These are phyloP conservation scores for Fusarium albosuccineum DNA, from an alignment of 2,329 filamentous ascomycete genomes.

Conservation along the genomic window DNA sequence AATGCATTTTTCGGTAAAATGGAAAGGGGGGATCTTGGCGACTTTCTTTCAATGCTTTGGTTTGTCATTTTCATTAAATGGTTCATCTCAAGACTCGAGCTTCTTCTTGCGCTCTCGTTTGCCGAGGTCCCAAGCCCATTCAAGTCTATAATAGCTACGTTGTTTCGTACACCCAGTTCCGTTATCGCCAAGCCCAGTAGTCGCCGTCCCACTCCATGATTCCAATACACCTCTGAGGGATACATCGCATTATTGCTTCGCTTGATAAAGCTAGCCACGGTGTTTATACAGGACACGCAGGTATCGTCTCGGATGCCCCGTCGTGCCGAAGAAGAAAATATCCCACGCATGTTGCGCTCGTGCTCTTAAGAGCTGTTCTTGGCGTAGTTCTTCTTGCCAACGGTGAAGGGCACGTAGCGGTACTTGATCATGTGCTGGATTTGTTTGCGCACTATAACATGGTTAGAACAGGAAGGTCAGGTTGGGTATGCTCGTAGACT, in stretches of 20 bases:
- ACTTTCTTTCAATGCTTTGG: slow-evolving; percentile 11
- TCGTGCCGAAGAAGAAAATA: slow-evolving; percentile 39
- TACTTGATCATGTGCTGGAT: slow-evolving; percentile 99
- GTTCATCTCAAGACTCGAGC: slow-evolving; percentile 39
- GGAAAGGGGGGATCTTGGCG: too few relatives aligned
- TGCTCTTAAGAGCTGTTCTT: slow-evolving; percentile 67
- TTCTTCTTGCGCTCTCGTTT: slow-evolving; percentile 20
- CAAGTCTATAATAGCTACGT: slow-evolving; percentile 41
- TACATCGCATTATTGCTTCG: slow-evolving; percentile 44
- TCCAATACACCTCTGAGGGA: slow-evolving; percentile 41
- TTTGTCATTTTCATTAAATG: slow-evolving; percentile 47
- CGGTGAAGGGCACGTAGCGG: slow-evolving; percentile 93
- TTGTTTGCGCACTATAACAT: slow-evolving; percentile 86
- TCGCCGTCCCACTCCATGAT: slow-evolving; percentile 39
- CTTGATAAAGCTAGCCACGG: slow-evolving; percentile 41
- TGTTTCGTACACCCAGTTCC: slow-evolving; percentile 25
- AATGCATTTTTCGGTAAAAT: neutral
- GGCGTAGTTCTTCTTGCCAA: slow-evolving; percentile 87
- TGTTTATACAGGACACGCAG: slow-evolving; percentile 46
- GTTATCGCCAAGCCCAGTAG: slow-evolving; percentile 34
- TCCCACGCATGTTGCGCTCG: slow-evolving; percentile 7
- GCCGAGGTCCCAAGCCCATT: slow-evolving; percentile 36
- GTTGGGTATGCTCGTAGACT: slow-evolving; percentile 54
- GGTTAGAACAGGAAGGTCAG: slow-evolving; percentile 8
- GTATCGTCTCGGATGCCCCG: slow-evolving; percentile 26